phyloP scores from a whole-genome alignment of 1,284 basidiomycete genomes.

The Sutorius eximius region DNA sequence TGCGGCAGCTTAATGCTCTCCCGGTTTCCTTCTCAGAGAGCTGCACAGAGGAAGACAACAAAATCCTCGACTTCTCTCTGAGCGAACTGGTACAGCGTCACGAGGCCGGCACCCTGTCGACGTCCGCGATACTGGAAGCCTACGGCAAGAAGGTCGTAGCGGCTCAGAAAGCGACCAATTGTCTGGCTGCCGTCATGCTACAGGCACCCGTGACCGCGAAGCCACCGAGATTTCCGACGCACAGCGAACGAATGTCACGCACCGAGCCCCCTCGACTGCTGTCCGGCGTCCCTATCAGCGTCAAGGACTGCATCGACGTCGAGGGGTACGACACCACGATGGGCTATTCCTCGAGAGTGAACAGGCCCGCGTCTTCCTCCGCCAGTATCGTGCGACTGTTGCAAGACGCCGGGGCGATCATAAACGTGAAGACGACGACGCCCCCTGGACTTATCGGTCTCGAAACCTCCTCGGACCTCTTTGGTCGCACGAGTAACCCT shows the following conservation, averaged over 20 bases:
- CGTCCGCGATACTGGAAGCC: constrained; percentile 28
- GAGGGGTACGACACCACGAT: constrained; percentile 49
- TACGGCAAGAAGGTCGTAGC: constrained; percentile 34
- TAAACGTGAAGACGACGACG: constrained; percentile 53
- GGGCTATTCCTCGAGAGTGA: constrained; percentile 47
- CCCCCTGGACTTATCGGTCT: constrained; percentile 52
- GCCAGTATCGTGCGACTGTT: constrained; percentile 46
- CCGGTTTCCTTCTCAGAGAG: constrained; percentile 23
- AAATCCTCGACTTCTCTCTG: constrained; percentile 28
- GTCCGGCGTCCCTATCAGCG: constrained; percentile 34
- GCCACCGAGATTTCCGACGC: neutral
- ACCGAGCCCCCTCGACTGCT: constrained; percentile 9
- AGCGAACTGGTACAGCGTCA: constrained; percentile 28
- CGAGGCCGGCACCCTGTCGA: constrained; percentile 20
- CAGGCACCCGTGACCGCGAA: constrained; percentile 1
- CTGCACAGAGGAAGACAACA: constrained; percentile 30
- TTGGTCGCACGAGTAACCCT: constrained; percentile 50
- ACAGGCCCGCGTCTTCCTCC: constrained; percentile 38
- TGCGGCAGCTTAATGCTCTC: constrained; percentile 21
- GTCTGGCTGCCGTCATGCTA: constrained; percentile 27
- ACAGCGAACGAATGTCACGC: neutral
- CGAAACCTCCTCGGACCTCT: constrained; percentile 57
- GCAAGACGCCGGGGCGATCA: constrained; percentile 48
- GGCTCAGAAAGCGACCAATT: constrained; percentile 37
- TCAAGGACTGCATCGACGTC: constrained; percentile 40